Evolutionary conservation across 140 eudicot genomes (phyloP).

Genomic region (Anethum foeniculum): DNA sequence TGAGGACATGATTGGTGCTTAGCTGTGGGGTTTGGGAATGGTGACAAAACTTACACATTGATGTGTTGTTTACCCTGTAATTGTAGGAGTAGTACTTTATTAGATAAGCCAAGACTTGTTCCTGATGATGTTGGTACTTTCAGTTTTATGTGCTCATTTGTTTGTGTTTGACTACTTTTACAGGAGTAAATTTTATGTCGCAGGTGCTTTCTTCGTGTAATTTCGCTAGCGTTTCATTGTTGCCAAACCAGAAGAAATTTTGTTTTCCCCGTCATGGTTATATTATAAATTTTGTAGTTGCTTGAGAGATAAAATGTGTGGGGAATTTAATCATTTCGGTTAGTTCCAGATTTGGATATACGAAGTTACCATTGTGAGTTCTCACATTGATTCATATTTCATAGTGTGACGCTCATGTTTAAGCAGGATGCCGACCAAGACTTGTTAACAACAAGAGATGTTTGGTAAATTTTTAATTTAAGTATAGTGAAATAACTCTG

Average conservation of each 20-base stretch:
- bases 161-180: background rate
- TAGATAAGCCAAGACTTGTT: background rate
- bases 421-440: too few relatives aligned
- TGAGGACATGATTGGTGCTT: conserved; percentile 10
- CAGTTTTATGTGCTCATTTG: background rate
- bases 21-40: background rate
- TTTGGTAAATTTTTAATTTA: too few relatives aligned
- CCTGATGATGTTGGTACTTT: background rate
- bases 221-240: background rate
- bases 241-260: background rate
- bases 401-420: too few relatives aligned
- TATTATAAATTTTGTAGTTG: too few relatives aligned
- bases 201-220: background rate
- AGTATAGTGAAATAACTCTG: too few relatives aligned
- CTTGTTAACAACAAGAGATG: too few relatives aligned
- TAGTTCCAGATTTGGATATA: too few relatives aligned
- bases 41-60: background rate
- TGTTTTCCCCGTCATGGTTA: too few relatives aligned
- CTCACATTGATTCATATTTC: too few relatives aligned
- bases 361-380: too few relatives aligned
- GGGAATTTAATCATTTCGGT: too few relatives aligned
- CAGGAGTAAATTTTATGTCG: background rate
- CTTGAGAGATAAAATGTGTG: too few relatives aligned
- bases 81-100: background rate
- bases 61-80: background rate